phyloP scores from a whole-genome alignment of 1,284 basidiomycete genomes.

The Phellopilus nigrolimitatus region DNA sequence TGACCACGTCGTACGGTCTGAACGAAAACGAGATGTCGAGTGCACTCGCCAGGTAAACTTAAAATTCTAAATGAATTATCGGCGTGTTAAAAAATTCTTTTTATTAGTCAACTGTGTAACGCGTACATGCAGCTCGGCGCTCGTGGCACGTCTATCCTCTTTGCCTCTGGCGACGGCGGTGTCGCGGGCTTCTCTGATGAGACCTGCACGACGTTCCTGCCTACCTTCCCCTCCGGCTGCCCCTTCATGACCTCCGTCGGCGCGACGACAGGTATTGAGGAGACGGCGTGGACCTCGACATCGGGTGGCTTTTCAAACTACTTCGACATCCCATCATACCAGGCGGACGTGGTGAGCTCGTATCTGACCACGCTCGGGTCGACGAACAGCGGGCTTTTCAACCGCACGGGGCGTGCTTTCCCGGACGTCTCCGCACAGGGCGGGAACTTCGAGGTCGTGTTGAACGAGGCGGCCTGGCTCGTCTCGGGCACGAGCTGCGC shows the following conservation, averaged over 20 bases:
- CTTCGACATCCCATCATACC: constrained; percentile 35
- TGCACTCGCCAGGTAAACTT: constrained; percentile 25
- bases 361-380: constrained; percentile 30
- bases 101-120: constrained; percentile 33
- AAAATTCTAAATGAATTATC: background rate
- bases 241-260: constrained; percentile 29
- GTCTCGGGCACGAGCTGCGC: constrained; percentile 38
- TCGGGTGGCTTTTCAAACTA: constrained; percentile 39
- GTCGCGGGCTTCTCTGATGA: constrained; percentile 31
- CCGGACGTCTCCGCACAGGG: constrained; percentile 41
- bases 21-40: constrained; percentile 27
- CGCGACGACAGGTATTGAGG: constrained; percentile 28
- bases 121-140: constrained; percentile 33
- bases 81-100: background rate
- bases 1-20: constrained; percentile 29
- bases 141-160: constrained; percentile 35
- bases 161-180: constrained; percentile 37
- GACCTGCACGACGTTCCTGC: constrained; percentile 30
- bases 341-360: constrained; percentile 26
- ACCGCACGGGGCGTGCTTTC: constrained; percentile 36
- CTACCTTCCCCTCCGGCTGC: constrained; percentile 31
- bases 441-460: constrained; percentile 27
- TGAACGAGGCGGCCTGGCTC: constrained; percentile 23
- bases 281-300: constrained; percentile 32
- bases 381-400: constrained; percentile 34